phyloP scores from a whole-genome alignment of 2,329 filamentous ascomycete species.

The Pseudocercospora ulei region DNA sequence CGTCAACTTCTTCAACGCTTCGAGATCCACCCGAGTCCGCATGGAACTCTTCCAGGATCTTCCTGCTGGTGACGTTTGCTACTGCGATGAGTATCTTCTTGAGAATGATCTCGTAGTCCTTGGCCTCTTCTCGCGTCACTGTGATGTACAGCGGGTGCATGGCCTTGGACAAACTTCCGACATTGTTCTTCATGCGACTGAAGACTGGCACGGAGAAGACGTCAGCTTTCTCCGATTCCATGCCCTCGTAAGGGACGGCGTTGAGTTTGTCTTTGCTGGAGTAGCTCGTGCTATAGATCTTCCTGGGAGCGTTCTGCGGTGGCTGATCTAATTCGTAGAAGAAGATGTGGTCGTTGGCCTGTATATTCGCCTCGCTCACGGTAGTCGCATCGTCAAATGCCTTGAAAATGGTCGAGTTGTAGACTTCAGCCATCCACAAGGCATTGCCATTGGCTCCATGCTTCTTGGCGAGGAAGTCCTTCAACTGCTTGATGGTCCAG shows the following conservation, averaged over 20 bases:
- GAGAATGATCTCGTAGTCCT: conserved; percentile 59
- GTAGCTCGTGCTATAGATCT: conserved; percentile 43
- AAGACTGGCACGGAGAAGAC: conserved; percentile 61
- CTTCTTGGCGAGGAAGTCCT: conserved; percentile 51
- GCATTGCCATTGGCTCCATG: conserved; percentile 48
- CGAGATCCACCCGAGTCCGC: conserved; percentile 8
- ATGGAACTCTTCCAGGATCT: conserved; percentile 49
- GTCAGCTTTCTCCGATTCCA: conserved; percentile 55
- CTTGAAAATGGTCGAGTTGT: conserved; percentile 75
- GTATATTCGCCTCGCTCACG: conserved; percentile 62
- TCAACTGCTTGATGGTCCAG: conserved; percentile 57
- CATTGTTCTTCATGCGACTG: conserved; percentile 46
- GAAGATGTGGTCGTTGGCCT: conserved; percentile 52
- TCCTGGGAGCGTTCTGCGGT: conserved; percentile 65
- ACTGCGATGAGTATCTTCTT: conserved; percentile 71
- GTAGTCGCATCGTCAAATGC: conserved; percentile 61
- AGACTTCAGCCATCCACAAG: conserved; percentile 74
- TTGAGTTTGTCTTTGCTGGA: conserved; percentile 34
- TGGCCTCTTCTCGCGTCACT: conserved; percentile 62
- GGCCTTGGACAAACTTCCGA: conserved; percentile 35
- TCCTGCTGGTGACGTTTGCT: conserved; percentile 63
- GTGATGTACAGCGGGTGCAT: conserved; percentile 55
- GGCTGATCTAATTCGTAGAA: conserved; percentile 68
- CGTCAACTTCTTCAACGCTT: conserved; percentile 14
- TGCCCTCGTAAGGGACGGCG: conserved; percentile 40